Evolutionary conservation across 106 monocot species (phyloP), one percentile per base, ranked within the genome.

Genomic region (Platanthera zijinensis): DNA sequence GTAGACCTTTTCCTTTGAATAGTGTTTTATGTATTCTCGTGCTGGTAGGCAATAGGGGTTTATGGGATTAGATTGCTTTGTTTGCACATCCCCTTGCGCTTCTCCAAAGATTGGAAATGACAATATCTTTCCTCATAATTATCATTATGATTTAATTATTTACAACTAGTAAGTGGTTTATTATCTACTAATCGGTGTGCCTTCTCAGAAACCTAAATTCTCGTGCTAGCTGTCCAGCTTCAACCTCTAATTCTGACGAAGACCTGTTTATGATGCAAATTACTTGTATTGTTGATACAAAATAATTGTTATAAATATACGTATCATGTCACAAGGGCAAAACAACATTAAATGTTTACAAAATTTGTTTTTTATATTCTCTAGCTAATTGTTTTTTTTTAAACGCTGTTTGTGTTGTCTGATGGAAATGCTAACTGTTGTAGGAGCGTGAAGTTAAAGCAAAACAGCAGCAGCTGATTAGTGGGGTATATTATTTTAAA

Each of bases 381-480:
- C 32, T 70, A n/a, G 48, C 12, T 48, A 48, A 70, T 48, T 70
- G 48, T 17, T 70, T 67, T 18, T n/a, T 70, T 70, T 45, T 5
- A 70, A 15, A 12, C 12, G 3, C 17, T 1, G 46, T 47, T 48
- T 10, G 7, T 57, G 7, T 45, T 52, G 74, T 8, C 62, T 74
- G 3, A 78, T 69, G 32, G 32, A 57, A 56, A 59, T 22, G 19
- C 61, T 69, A 1, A 14, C 71, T 74, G 22, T 47, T 88, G 76
- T 64, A 95, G 95, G 95, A 95, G 80, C 87, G 92, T 75, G 95
- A 95, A 86, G 87, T 92, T 77, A 95, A 89, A 77, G 95, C 95
- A 50, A 95, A 95, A 79, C 92, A 95, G 57, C 92, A 92, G 73
- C 95, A 95, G 76, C 84, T 95, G 54, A 95, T 95, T 74, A 95